Base-by-base conservation (phyloP, 441 rosid genomes). In the Corymbia citriodora region DNA sequence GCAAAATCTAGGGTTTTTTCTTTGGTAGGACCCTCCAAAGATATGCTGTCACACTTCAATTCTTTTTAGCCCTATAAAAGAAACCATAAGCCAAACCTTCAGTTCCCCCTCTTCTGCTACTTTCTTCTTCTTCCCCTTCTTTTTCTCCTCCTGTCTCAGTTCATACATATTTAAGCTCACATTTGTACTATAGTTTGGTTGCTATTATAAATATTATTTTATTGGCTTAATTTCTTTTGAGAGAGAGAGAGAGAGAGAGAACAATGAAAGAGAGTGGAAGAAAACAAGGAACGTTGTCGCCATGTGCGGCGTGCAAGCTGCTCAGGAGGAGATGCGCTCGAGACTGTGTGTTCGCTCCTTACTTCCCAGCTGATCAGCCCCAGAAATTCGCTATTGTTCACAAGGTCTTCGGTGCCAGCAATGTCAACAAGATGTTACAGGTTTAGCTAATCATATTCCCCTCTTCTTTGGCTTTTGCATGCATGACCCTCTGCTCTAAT, bases 291-390 rank as follows among this genome's bases (percentile, higher is more conserved):
- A 92, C 95, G 61, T 88, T 94, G 59, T 93, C 99, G 18, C 99
- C 99, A 27, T 97, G 99, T 88, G 99, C 99, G 2, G 99, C 96
- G 14, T 97, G 99, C 95, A 97, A 96, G 93, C 96, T 97, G 92
- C 99, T 97, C 54, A 93, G 99, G 88, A 93, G 99, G 89, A 95
- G 97, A 92, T 97, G 99, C 89, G 95, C 95, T 16, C 93, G 91
- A 74, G 98, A 95, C 88, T 97, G 99, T 79, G 93, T 96, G 63
- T 97, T 97, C 90, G 97, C 99, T 87, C 99, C 99, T 19, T 95
- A 97, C 90, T 97, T 97, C 91, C 99, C 99, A 3, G 97, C 98
- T 23, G 96, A 96, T 88, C 97, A 97, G 91, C 97, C 99, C 45
- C 96, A 95, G 85, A 97, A 96, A 89, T 97, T 97, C 91, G 98